These are phyloP conservation scores for Zygotorulaspora danielsina DNA, from an alignment of 805 yeast species.

Conservation along the genomic window DNA sequence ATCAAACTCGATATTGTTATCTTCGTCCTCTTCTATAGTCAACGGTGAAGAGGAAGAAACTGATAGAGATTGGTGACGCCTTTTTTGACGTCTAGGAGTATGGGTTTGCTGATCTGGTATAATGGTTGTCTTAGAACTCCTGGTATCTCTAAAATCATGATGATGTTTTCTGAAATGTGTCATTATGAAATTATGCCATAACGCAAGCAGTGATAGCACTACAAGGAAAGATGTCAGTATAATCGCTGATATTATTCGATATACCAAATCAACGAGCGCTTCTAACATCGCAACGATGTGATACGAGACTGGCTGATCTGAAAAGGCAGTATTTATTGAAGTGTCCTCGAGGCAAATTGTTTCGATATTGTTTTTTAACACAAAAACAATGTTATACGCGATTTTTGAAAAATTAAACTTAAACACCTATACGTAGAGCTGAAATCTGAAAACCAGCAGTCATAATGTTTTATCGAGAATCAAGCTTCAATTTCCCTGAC, in stretches of 20 bases:
- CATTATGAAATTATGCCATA: constrained; percentile 31
- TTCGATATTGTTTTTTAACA: neutral
- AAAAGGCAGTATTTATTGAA: too few relatives aligned
- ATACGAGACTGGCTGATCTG: neutral
- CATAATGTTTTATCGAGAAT: constrained; percentile 14
- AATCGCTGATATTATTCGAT: constrained; percentile 17
- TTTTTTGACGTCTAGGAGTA: constrained; percentile 10
- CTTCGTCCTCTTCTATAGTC: constrained; percentile 21
- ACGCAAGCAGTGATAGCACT: constrained; percentile 27
- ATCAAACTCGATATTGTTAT: constrained; percentile 30
- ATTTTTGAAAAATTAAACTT: too few relatives aligned
- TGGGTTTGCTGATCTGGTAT: constrained; percentile 12
- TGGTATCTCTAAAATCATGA: constrained; percentile 30
- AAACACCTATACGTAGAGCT: too few relatives aligned
- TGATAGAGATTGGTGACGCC: constrained; percentile 16
- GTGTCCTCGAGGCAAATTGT: too few relatives aligned
- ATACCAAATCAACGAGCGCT: constrained; percentile 8
- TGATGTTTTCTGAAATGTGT: constrained; percentile 24
- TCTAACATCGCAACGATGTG: constrained; percentile 5
- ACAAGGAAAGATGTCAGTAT: constrained; percentile 24
- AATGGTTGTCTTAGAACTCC: constrained; percentile 25
- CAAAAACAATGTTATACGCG: neutral
- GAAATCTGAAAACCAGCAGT: too few relatives aligned
- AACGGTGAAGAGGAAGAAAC: constrained; percentile 23
- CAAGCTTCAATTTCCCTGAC: constrained; percentile 6